Base-by-base conservation (phyloP, 1,139 yeast species). In the Candida labiduridarum region DNA sequence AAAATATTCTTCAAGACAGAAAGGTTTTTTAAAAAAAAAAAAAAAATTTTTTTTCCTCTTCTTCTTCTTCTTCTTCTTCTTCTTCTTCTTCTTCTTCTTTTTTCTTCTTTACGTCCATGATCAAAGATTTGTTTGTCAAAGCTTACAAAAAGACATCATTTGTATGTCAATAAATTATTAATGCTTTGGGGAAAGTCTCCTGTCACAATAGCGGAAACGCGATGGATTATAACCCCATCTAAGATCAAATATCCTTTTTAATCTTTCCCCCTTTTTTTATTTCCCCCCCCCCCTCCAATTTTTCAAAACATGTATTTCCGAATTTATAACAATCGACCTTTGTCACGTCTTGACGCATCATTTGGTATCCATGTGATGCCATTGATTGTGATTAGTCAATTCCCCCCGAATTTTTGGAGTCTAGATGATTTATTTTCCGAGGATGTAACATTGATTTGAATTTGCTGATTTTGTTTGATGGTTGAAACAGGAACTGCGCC, bases 161-260 rank as follows among this genome's bases (percentile, higher is more conserved):
- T 56, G 53, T 35, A 29, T 46, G 60, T 61, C 66, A 59, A 25
- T 52, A 16, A 18, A n/a, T 18, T 22, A 43, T 16, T 11, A 50
- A 67, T 67, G 90, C 91, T 86, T 87, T 82, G 94, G 95, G 95
- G 94, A 87, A 87, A 87, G 95, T 87, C 95, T 87, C 94, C 95
- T 86, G 91, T 89, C 91, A 69, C 60, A 66, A 61, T 74, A 68
- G 84, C 83, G 85, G 85, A 80, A 82, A 81, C 85, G 84, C 70
- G 69, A 66, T 74, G 78, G 45, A 40, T 47, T 49, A n/a, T 14
- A 41, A 40, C 45, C 53, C 56, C 48, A 44, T 35, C 45, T 47
- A 16, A 34, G 41, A 9, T 8, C 10, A 25, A 19, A 19, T 3
- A 3, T 19, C 22, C 22, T 19, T 19, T 3, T 19, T 25, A 4